Conservation (phyloP, 2,329 filamentous ascomycete species). For the Penicillium sp. region DNA sequence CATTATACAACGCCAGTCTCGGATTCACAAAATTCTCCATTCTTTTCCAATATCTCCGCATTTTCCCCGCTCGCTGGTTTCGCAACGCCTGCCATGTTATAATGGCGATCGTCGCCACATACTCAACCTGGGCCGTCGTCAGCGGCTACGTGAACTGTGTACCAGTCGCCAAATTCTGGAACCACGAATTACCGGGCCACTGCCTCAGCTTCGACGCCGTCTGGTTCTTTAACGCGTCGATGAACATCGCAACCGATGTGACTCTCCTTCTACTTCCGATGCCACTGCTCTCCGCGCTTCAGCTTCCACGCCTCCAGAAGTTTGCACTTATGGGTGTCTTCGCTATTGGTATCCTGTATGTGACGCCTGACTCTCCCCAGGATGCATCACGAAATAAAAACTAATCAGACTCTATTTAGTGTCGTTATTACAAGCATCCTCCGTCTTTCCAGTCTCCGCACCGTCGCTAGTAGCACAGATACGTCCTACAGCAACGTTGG, state of each 20-base stretch:
- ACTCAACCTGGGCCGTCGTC: constrained; percentile 35
- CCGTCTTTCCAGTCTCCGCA: constrained; percentile 28
- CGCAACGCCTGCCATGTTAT: constrained; percentile 37
- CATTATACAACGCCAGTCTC: constrained; percentile 35
- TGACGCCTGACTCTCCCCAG: neutral
- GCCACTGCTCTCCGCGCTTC: constrained; percentile 41
- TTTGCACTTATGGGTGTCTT: constrained; percentile 44
- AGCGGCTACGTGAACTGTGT: constrained; percentile 45
- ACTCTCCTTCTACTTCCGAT: constrained; percentile 44
- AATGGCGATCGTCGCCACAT: constrained; percentile 31
- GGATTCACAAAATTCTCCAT: constrained; percentile 47
- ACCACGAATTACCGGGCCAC: constrained; percentile 31
- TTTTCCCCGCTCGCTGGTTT: constrained; percentile 38
- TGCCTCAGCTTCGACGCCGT: constrained; percentile 43
- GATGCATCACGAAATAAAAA: neutral
- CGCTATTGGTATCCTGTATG: constrained; percentile 41
- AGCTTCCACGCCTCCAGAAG: constrained; percentile 45
- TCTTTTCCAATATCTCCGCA: constrained; percentile 48
- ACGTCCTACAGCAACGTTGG: constrained; percentile 34
- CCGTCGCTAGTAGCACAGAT: constrained; percentile 26
- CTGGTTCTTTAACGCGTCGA: constrained; percentile 45
- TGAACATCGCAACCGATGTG: constrained; percentile 47
- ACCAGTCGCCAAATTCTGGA: constrained; percentile 45
- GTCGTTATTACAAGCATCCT: constrained; percentile 36
- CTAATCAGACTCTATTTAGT: constrained; percentile 7